Evolutionary conservation across 2,329 filamentous ascomycete species (phyloP).

Genomic region (Exophiala aquamarina): DNA sequence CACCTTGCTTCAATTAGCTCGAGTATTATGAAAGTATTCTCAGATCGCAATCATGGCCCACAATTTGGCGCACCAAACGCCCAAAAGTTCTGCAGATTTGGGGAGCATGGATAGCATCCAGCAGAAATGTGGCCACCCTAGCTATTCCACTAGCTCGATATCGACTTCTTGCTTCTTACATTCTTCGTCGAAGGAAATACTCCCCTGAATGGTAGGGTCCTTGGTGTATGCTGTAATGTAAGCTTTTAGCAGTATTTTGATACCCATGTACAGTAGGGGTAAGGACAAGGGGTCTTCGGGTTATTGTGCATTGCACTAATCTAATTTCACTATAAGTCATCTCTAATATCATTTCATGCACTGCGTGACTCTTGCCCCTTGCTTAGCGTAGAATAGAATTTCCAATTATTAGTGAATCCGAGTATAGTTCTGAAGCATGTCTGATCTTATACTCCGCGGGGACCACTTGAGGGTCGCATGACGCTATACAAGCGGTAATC

Average conservation of each 20-base stretch:
- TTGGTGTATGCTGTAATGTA: slow-evolving; percentile 12
- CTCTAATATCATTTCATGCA: background rate
- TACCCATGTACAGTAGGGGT: slow-evolving; percentile 5
- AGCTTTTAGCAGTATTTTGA: slow-evolving; percentile 4
- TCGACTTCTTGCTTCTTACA: slow-evolving; percentile 12
- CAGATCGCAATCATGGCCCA: background rate
- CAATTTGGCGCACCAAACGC: background rate
- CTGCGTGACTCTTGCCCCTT: slow-evolving; percentile 3
- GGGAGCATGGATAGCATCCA: slow-evolving; percentile 4
- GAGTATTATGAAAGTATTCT: background rate
- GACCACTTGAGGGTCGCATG: background rate
- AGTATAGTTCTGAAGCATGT: slow-evolving; percentile 9
- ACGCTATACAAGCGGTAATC: background rate
- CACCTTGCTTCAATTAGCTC: too few species aligned
- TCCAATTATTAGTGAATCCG: slow-evolving; percentile 8
- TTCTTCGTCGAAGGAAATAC: slow-evolving; percentile 13
- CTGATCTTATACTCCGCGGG: slow-evolving; percentile 4
- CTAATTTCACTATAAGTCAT: background rate
- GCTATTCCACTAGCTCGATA: slow-evolving; percentile 7
- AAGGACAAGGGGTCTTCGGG: slow-evolving; percentile 8
- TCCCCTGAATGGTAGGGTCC: slow-evolving; percentile 11
- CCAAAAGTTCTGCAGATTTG: background rate
- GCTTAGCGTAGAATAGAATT: slow-evolving; percentile 2
- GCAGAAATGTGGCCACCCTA: slow-evolving; percentile 13
- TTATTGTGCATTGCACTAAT: slow-evolving; percentile 3